Evolutionary conservation across 352 stramenopile species (phyloP), one percentile per base, ranked within the genome.

Genomic region (Phytophthora litchii): DNA sequence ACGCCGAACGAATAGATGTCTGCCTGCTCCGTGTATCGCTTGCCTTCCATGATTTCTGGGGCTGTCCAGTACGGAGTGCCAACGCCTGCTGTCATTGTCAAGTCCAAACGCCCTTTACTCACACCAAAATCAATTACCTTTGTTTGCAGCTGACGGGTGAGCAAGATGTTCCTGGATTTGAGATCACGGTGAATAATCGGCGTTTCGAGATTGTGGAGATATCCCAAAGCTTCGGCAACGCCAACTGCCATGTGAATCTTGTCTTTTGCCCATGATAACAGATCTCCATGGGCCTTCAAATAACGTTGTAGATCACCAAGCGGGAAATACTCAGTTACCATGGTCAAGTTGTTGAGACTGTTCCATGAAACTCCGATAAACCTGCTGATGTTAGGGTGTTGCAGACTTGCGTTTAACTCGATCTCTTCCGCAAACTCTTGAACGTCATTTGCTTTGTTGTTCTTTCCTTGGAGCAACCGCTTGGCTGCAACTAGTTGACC

Each of bases 1-100:
- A 85, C 70, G 21, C 76, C 80, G 47, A 85, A 83, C 17, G 71
- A 78, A 52, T 84, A 89, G 7, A 89, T 75, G 41, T 89, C 78
- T 21, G 76, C 65, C 40, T 79, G 75, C 25, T 80, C 60, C 13
- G 60, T 78, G 64, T 80, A 89, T 11, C 58, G 37, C 34, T 79
- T 65, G 23, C 69, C 72, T 17, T 73, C 41, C 74, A 44, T n/a
- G 20, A 44, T 19, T 19, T 44, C 38, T 16, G 38, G 38, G 14
- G 38, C 38, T 29, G 38, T 27, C 38, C 16, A 44, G 12, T 43
- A 44, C 6, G 38, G 19, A 13, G 38, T 44, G 9, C 38, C 38
- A 46, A 66, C 67, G 19, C 76, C 70, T 20, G 64, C 64, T 20
- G 68, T 66, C 51, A 67, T 72, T 13, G 51, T 16, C 38, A 27